Conservation (phyloP, 164 flowering plant species). For the Malania oleifera region DNA sequence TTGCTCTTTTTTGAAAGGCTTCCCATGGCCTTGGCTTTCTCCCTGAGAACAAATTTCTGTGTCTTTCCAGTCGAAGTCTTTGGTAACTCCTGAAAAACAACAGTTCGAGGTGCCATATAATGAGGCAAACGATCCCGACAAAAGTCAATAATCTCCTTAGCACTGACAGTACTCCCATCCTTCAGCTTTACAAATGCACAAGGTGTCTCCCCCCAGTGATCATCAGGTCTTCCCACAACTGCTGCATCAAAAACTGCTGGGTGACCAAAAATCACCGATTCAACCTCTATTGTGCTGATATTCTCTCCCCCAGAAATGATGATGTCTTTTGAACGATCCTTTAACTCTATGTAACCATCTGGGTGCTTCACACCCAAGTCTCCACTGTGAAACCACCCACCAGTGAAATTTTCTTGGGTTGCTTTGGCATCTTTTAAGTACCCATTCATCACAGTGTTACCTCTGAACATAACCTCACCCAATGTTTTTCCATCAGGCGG, state of each 20-base stretch:
- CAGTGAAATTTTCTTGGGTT: slow-evolving; percentile 44
- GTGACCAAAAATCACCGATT: slow-evolving; percentile 44
- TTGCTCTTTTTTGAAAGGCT: too few species aligned
- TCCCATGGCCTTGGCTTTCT: slow-evolving; percentile 39
- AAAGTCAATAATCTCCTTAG: slow-evolving; percentile 44
- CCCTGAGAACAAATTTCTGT: slow-evolving; percentile 57
- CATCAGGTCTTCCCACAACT: slow-evolving; percentile 50
- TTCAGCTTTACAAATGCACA: slow-evolving; percentile 68
- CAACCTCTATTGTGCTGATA: slow-evolving; percentile 62
- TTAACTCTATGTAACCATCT: slow-evolving; percentile 48
- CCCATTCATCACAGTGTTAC: slow-evolving; percentile 69
- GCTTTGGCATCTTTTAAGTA: slow-evolving; percentile 43
- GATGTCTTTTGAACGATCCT: slow-evolving; percentile 54
- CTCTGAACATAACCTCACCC: slow-evolving; percentile 76
- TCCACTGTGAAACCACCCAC: slow-evolving; percentile 62
- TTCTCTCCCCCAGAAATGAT: slow-evolving; percentile 36
- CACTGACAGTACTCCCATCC: slow-evolving; percentile 20
- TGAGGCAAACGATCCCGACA: slow-evolving; percentile 40
- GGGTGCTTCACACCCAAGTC: slow-evolving; percentile 49
- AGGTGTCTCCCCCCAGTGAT: slow-evolving; percentile 38
- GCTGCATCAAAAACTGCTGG: slow-evolving; percentile 57
- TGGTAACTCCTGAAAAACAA: slow-evolving; percentile 53
- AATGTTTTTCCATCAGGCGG: slow-evolving; percentile 52
- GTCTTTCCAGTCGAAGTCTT: slow-evolving; percentile 60
- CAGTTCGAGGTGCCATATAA: slow-evolving; percentile 49